A percentile compares a stretch with the other conserved stretches of the same genome.
phyloP scores from a whole-genome alignment of 805 yeast species.

The Pichia cabralensis region DNA sequence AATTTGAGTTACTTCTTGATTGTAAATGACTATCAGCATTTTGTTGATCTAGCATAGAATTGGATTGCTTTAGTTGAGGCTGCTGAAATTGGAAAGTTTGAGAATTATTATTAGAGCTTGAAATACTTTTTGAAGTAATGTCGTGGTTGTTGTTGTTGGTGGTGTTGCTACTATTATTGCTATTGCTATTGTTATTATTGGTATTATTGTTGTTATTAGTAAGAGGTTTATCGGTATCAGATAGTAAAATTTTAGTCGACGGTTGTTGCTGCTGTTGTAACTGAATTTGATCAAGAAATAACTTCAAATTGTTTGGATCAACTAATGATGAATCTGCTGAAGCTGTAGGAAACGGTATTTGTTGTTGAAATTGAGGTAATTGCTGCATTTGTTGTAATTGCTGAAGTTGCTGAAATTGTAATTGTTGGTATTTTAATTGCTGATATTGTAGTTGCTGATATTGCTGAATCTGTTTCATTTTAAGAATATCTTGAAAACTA shows the following conservation, averaged over 20 bases:
- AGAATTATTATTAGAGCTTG: background rate
- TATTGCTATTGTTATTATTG: background rate
- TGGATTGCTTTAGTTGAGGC: slow-evolving; percentile 1
- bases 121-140: background rate
- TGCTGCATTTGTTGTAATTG: slow-evolving; percentile 7
- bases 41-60: background rate
- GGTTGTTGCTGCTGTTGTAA: background rate
- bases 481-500: slow-evolving; percentile 4
- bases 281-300: background rate
- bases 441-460: slow-evolving; percentile 6
- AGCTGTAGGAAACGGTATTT: slow-evolving; percentile 9
- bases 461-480: slow-evolving; percentile 8
- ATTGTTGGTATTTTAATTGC: slow-evolving; percentile 3
- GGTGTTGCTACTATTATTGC: background rate
- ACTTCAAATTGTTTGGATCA: background rate
- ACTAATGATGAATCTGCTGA: slow-evolving; percentile 8
- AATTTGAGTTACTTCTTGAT: slow-evolving; percentile 6
- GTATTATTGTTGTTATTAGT: background rate
- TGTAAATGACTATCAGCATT: background rate
- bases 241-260: background rate
- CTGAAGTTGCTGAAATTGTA: slow-evolving; percentile 2
- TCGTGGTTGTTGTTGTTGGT: background rate
- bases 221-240: background rate
- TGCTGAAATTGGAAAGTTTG: background rate
- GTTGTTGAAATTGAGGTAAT: slow-evolving; percentile 1